Conservation (phyloP, 1,284 basidiomycete genomes). For the Cutaneotrichosporon arboriforme region DNA sequence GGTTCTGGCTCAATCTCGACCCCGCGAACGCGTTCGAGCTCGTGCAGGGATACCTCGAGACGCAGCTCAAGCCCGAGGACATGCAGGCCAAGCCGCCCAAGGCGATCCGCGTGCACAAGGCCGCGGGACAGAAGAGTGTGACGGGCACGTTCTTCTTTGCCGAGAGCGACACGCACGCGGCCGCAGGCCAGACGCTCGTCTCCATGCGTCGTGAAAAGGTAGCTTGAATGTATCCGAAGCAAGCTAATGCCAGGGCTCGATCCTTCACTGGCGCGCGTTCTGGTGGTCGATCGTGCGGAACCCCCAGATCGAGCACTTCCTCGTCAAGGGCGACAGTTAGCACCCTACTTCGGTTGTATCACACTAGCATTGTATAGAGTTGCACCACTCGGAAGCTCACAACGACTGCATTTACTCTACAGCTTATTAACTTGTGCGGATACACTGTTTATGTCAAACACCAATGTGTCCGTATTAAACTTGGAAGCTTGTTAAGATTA, state of each 20-base stretch:
- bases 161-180: conserved; percentile 31
- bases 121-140: conserved; percentile 37
- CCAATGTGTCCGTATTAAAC: too few species aligned
- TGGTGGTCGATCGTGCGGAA: conserved; percentile 43
- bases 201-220: conserved; percentile 39
- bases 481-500: too few species aligned
- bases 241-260: conserved; percentile 30
- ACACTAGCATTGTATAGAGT: too few species aligned
- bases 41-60: conserved; percentile 21
- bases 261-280: conserved; percentile 44
- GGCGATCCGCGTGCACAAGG: conserved; percentile 29
- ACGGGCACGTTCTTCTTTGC: conserved; percentile 30
- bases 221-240: conserved; percentile 2
- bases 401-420: too few species aligned
- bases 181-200: conserved; percentile 31
- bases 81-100: conserved; percentile 21
- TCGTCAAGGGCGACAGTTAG: conserved; percentile 32
- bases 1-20: conserved; percentile 41
- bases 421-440: too few species aligned
- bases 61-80: conserved; percentile 13
- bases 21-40: conserved; percentile 27
- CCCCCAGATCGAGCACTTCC: conserved; percentile 31
- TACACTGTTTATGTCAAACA: too few species aligned
- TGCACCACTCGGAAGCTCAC: too few species aligned
- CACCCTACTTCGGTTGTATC: background rate